Base-by-base conservation (phyloP, 1,139 yeast species). In the Blastobotrys persicus region DNA sequence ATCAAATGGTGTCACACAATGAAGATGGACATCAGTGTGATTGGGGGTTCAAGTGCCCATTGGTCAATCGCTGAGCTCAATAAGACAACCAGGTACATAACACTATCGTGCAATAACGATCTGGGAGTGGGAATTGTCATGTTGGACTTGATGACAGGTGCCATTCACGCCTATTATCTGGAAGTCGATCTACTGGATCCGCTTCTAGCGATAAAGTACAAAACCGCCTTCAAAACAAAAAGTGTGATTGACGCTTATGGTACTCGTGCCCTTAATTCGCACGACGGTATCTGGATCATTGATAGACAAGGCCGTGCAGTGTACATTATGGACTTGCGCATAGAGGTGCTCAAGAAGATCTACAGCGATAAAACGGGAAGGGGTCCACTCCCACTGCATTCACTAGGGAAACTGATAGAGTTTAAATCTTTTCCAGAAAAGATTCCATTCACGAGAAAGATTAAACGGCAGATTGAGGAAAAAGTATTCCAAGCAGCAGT, bases 221-320 rank as follows among this genome's bases (percentile, higher is more conserved):
- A 28, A 28, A 45, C 38, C 20, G 44, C 33, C 14, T 34, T 34
- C 38, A 34, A 34, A 19, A 34, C 38, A 4, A 34, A 34, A 17
- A 13, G 17, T 13, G 11, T 34, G 19, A 34, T 34, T 34, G 38
- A 17, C 17, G 38, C 38, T 4, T 34, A 34, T 19, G 38, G 38
- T 4, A 37, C 28, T 7, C 16, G 41, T n/a, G 26, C 33, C 2
- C 23, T 31, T 5, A 14, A 40, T 19, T 43, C 39, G 19, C 47
- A 47, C 28, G 50, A 47, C 28, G 47, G 50, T 3, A 43, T 47
- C n/a, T 47, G 50, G 50, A 46, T 35, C 5, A 31, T 47, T 28
- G 50, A 47, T 14, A 31, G 18, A 18, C 16, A 18, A 6, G 38
- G 41, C 4, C 32, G 34, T 5, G 50, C 47, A 2, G 35, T 40